Evolutionary conservation across 2,329 filamentous ascomycete genomes (phyloP), one percentile per base, ranked within the genome.

Genomic region (Trichophyton schoenleinii): DNA sequence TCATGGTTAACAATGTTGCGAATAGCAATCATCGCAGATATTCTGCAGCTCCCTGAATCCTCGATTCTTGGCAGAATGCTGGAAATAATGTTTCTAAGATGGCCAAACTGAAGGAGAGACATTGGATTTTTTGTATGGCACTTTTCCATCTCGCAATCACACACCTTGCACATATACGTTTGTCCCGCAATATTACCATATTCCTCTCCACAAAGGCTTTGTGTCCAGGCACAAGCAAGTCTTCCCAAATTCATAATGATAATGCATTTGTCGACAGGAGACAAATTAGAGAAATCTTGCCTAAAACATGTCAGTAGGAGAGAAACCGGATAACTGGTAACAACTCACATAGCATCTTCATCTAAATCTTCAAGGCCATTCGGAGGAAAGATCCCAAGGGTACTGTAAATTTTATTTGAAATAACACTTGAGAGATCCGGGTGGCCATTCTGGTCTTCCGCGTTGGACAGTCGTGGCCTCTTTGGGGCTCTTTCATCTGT

Each of bases 1-100:
- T 84, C 84, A 71, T 95, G 90, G 57, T 81, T 79, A 28, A 88
- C 79, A 46, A 94, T 75, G 53, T 85, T 83, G 66, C 85, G 83
- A 57, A 96, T 77, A 2, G 84, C 81, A 62, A 87, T 73, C 83
- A 94, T 89, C 8, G 86, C 85, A 63, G 84, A 78, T 44, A 95
- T 79, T 55, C 89, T 81, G 41, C 83, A 79, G 53, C 79, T 80
- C n/a, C 81, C 80, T 20, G 82, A 83, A 62, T 76, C 71, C 25
- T 73, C 70, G 15, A 79, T 68, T 36, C 65, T 71, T 6, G 75
- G 73, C 42, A 77, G 63, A 48, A 78, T 68, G 18, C 73, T 68
- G n/a, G 75, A 64, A 36, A 80, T 74, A 1, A 78, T 77, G 9
- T 73, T 71, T 75, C 73, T 70, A 34, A 78, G 60, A 34, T 72